A percentile compares a stretch with the other conserved stretches of the same genome.
Evolutionary conservation across 164 flowering plant species (phyloP).

Genomic region (Taxillus chinensis): DNA sequence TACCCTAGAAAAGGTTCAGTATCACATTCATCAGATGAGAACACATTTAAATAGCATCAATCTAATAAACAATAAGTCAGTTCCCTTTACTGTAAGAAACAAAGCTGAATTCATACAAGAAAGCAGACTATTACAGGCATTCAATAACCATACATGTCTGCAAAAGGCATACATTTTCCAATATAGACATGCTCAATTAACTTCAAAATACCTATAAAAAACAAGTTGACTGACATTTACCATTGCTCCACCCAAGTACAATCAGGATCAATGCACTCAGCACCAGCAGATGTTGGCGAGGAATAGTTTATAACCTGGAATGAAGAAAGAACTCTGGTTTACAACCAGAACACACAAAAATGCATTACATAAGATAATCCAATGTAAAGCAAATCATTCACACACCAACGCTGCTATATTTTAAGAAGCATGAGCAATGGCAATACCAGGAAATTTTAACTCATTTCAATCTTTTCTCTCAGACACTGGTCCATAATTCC

Average conservation of each 20-base stretch:
- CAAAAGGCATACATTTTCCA: not conserved
- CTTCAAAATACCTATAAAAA: not conserved
- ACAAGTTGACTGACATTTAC: constrained; percentile 21
- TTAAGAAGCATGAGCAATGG: not conserved
- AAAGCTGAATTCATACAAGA: not conserved
- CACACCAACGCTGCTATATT: too few species aligned
- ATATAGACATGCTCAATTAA: constrained; percentile 1
- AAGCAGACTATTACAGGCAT: not conserved
- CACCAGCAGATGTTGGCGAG: constrained; percentile 88
- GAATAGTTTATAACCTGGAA: constrained; percentile 68
- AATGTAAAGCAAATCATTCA: too few species aligned
- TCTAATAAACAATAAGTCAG: not conserved
- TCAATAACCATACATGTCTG: not conserved
- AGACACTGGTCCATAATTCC: too few species aligned
- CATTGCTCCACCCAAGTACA: constrained; percentile 97
- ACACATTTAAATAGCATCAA: not conserved
- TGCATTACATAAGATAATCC: too few species aligned
- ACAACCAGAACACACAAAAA: not conserved
- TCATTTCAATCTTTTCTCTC: too few species aligned
- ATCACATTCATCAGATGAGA: constrained; percentile 2
- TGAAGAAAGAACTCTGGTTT: not conserved
- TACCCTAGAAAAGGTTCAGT: constrained; percentile 42
- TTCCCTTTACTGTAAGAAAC: not conserved
- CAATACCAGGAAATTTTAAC: not conserved
- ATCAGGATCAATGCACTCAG: constrained; percentile 84